Percentiles rank a stretch among this genome's conserved stretches.
Evolutionary conservation across 1,284 basidiomycete genomes (phyloP).

Genomic region (Chiua sp.): DNA sequence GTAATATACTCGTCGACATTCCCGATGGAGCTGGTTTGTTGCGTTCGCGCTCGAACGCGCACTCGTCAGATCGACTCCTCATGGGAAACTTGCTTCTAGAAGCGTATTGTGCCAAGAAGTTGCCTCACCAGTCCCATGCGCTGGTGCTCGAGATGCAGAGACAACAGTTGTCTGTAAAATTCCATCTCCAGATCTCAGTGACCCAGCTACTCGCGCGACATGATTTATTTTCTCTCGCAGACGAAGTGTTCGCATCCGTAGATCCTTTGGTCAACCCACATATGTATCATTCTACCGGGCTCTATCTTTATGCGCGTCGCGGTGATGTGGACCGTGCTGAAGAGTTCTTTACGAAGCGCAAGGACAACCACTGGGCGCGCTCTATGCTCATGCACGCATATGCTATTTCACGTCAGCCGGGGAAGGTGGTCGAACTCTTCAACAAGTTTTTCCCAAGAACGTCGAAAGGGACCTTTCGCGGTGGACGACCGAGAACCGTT

Average conservation of each 20-base stretch:
- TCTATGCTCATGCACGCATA: slow-evolving; percentile 59
- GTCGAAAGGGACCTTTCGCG: slow-evolving; percentile 28
- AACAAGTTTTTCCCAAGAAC: slow-evolving; percentile 53
- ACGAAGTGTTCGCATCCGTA: slow-evolving; percentile 45
- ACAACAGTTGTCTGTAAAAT: slow-evolving; percentile 39
- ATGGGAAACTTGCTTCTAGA: slow-evolving; percentile 50
- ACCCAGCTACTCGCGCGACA: slow-evolving; percentile 52
- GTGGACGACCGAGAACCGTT: slow-evolving; percentile 45
- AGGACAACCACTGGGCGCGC: slow-evolving; percentile 37
- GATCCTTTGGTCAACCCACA: slow-evolving; percentile 22
- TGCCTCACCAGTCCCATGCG: slow-evolving; percentile 47
- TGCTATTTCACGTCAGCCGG: slow-evolving; percentile 49
- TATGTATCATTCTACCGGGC: slow-evolving; percentile 48
- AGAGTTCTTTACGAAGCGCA: slow-evolving; percentile 47
- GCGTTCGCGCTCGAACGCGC: slow-evolving; percentile 31
- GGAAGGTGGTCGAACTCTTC: slow-evolving; percentile 57
- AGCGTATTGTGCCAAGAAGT: slow-evolving; percentile 38
- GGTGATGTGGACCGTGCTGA: slow-evolving; percentile 54
- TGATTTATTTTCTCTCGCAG: slow-evolving; percentile 48
- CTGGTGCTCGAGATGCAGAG: slow-evolving; percentile 48
- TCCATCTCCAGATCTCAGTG: slow-evolving; percentile 41
- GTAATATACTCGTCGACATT: slow-evolving; percentile 34
- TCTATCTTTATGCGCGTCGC: slow-evolving; percentile 56
- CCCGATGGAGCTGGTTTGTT: slow-evolving; percentile 44
- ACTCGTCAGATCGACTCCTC: slow-evolving; percentile 32